A percentile compares a stretch with the other conserved stretches of the same genome.
These are phyloP conservation scores for Aspergillus nanangensis DNA, from an alignment of 495 filamentous ascomycete genomes.

Conservation along the genomic window DNA sequence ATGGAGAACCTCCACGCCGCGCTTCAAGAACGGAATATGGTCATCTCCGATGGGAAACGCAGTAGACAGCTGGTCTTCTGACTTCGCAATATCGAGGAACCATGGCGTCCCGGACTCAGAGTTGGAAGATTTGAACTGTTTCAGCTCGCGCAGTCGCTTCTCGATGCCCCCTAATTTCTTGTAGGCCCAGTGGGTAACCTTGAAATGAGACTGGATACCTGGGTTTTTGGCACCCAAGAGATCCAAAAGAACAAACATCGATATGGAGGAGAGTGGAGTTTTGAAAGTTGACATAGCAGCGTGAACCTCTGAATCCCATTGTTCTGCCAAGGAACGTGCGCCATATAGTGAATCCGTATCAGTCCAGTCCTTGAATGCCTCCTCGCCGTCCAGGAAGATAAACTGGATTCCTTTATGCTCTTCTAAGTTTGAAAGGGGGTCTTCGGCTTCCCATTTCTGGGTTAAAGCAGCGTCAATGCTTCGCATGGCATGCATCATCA, in stretches of 20 bases:
- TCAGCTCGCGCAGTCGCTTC: constrained; percentile 56
- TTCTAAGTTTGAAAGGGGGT: constrained; percentile 45
- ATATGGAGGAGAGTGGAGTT: constrained; percentile 71
- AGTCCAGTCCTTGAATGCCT: constrained; percentile 81
- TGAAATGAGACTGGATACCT: constrained; percentile 73
- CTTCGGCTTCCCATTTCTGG: constrained; percentile 69
- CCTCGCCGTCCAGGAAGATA: constrained; percentile 88
- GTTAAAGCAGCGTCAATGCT: constrained; percentile 75
- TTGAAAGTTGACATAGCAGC: constrained; percentile 68
- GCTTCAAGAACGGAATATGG: constrained; percentile 79
- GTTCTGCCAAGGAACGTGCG: constrained; percentile 68
- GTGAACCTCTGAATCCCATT: constrained; percentile 64
- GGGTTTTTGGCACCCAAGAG: constrained; percentile 72
- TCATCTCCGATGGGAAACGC: constrained; percentile 69
- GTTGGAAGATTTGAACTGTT: constrained; percentile 45
- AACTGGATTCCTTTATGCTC: constrained; percentile 85
- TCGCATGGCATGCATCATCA: constrained; percentile 81
- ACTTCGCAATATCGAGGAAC: constrained; percentile 53
- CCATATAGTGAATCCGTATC: constrained; percentile 82
- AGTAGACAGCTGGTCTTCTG: constrained; percentile 35
- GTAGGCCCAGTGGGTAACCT: constrained; percentile 93
- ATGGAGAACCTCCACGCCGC: constrained; percentile 86
- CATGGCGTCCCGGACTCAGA: constrained; percentile 20
- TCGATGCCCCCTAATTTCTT: constrained; percentile 64
- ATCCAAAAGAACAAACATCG: constrained; percentile 89